Conservation (phyloP, 2,329 filamentous ascomycete species). For the Penicillium sp. region DNA sequence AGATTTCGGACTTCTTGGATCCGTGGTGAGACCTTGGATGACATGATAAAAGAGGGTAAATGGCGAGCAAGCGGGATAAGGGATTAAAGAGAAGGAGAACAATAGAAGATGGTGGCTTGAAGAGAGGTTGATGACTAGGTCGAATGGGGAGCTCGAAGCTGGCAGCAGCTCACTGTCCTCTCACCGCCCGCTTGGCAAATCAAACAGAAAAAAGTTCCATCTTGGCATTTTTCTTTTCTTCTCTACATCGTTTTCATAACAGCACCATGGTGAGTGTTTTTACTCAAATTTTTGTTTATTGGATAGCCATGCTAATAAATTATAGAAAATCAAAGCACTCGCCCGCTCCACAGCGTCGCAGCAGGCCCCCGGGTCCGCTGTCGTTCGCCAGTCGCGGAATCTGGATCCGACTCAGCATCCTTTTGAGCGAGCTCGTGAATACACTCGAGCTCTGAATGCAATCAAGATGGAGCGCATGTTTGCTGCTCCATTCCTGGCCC, state of each 20-base stretch:
- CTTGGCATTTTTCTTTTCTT: constrained; percentile 16
- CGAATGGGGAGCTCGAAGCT: constrained; percentile 28
- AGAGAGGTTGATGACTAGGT: constrained; percentile 17
- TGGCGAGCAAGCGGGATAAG: neutral
- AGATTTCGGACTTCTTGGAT: constrained; percentile 88
- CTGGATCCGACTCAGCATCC: constrained; percentile 83
- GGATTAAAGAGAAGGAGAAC: constrained; percentile 1
- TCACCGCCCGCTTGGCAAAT: constrained; percentile 37
- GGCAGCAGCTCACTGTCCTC: constrained; percentile 25
- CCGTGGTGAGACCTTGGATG: constrained; percentile 56
- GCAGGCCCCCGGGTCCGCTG: constrained; percentile 47
- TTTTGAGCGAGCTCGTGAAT: constrained; percentile 86
- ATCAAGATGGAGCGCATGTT: constrained; percentile 95
- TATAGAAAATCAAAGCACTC: constrained; percentile 57
- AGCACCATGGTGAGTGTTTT: constrained; percentile 31
- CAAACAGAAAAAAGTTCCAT: constrained; percentile 33
- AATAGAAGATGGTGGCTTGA: constrained; percentile 13
- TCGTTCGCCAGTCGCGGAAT: constrained; percentile 48
- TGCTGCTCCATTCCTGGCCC: constrained; percentile 75
- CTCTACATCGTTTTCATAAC: constrained; percentile 12
- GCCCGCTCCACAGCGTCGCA: constrained; percentile 47
- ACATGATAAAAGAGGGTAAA: constrained; percentile 38
- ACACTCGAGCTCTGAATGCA: constrained; percentile 73
- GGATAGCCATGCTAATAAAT: constrained; percentile 8
- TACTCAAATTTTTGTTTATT: neutral